Percentiles rank a stretch among this genome's conserved stretches.
Conservation (phyloP, 805 yeast genomes). For the Starmera amethionina region DNA sequence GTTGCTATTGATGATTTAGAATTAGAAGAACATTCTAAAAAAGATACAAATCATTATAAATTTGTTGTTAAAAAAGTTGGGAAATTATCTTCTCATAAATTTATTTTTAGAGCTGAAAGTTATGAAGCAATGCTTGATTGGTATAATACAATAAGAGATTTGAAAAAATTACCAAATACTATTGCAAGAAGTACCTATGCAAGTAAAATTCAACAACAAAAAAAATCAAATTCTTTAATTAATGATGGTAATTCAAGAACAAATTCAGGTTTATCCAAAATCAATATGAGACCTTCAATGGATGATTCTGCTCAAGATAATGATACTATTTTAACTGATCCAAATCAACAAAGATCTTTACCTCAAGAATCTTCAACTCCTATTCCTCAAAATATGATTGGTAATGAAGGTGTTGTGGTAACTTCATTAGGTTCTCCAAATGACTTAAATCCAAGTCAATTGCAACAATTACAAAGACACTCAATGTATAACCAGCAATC, state of each 20-base stretch:
- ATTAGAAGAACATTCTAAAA: conserved; percentile 73
- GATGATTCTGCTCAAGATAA: conserved; percentile 14
- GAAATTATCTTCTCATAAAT: conserved; percentile 73
- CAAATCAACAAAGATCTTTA: conserved; percentile 11
- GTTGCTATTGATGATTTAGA: conserved; percentile 69
- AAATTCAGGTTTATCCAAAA: conserved; percentile 19
- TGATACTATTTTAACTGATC: conserved; percentile 16
- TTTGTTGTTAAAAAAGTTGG: conserved; percentile 77
- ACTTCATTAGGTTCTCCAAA: conserved; percentile 7
- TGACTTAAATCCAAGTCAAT: conserved; percentile 6
- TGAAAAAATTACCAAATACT: conserved; percentile 50
- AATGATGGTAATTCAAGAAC: conserved; percentile 14
- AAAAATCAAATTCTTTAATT: conserved; percentile 1
- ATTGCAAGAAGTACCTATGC: conserved; percentile 16
- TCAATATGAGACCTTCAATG: conserved; percentile 5
- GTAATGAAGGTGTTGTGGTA: conserved; percentile 13
- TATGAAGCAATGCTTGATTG: conserved; percentile 74
- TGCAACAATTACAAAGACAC: conserved; percentile 9
- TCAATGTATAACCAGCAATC: conserved; percentile 3
- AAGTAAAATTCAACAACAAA: conserved; percentile 9
- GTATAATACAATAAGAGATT: conserved; percentile 67
- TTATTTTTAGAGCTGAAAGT: conserved; percentile 90
- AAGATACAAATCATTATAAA: conserved; percentile 56
- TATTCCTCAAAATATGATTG: conserved; percentile 9
- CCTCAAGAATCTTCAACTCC: conserved; percentile 14